These are phyloP conservation scores for Amaranthus cruentus DNA, from an alignment of 148 eudicot genomes.

Conservation along the genomic window DNA sequence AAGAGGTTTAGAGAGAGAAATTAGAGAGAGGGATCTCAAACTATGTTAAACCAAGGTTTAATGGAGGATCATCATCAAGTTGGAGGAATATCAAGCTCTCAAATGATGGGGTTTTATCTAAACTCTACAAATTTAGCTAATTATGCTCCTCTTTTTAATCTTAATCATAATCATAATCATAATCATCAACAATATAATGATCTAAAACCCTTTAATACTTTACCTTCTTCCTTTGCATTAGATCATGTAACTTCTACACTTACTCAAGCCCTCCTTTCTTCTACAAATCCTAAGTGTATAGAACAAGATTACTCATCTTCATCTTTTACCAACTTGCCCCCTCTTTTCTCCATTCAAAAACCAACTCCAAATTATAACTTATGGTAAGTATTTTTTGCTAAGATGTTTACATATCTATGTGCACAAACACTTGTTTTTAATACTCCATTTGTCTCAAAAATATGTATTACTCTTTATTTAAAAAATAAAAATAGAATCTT, in stretches of 20 bases:
- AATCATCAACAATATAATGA: constrained; percentile 10
- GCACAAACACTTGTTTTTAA: too few species aligned
- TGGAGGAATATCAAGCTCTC: constrained; percentile 28
- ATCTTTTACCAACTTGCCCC: constrained; percentile 32
- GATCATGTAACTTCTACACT: constrained; percentile 21
- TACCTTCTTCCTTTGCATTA: constrained; percentile 28
- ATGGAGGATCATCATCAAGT: constrained; percentile 31
- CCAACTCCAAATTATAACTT: constrained; percentile 29
- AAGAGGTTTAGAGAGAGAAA: constrained; percentile 4
- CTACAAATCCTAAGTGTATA: constrained; percentile 22
- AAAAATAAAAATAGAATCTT: too few species aligned
- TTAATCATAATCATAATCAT: background rate
- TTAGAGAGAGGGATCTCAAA: background rate
- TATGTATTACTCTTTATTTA: too few species aligned
- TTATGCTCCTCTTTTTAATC: constrained; percentile 1
- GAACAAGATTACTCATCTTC: constrained; percentile 19
- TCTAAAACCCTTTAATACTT: constrained; percentile 18
- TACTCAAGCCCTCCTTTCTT: constrained; percentile 20
- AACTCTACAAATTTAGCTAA: constrained; percentile 31
- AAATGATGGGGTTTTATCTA: constrained; percentile 40
- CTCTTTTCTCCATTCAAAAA: constrained; percentile 43
- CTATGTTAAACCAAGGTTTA: constrained; percentile 49
- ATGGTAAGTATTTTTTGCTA: constrained; percentile 30
- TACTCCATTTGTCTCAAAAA: too few species aligned
- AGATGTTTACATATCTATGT: too few species aligned